Evolutionary conservation across 2,329 filamentous ascomycete species (phyloP), one percentile per base, ranked within the genome.

Genomic region (Diplodia sapinea): DNA sequence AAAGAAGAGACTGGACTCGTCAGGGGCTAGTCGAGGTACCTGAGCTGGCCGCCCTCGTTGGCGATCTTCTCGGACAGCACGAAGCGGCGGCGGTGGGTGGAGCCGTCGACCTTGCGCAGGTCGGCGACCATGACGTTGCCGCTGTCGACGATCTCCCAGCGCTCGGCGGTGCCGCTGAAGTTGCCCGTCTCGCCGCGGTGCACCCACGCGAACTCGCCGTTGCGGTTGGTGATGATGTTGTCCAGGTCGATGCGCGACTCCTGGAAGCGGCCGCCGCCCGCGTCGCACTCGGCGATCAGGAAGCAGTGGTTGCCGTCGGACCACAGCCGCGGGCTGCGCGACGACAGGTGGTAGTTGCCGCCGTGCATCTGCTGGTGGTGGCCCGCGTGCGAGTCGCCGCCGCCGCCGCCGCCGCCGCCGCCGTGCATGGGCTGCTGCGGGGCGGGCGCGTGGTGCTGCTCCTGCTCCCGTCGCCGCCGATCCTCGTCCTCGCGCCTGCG

Each of bases 351-450:
- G 62, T 54, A 65, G 62, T 65, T 65, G 50, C 62, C 62, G 4
- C 62, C 51, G 47, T 63, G 59, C 59, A 63, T 63, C 59, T 63
- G 52, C 43, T 63, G 40, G 59, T 63, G 59, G 31, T 61, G 57
- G 8, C 62, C 49, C 15, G 20, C 49, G 33, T 50, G 62, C 15
- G 50, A 54, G 31, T 29, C n/a, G n/a, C n/a, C n/a, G n/a, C n/a
- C n/a, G n/a, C n/a, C n/a, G n/a, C n/a, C 49, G 20, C n/a, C 20
- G 36, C 17, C 17, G n/a, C 17, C 49, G 33, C n/a, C 20, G 36
- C 17, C 17, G 29, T 26, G 29, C 5, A 49, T 23, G 31, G 31
- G 43, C 33, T 38, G 33, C 54, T 38, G 54, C 8, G 29, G 47
- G n/a, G 47, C 15, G 1, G 43, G 59, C n/a, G 49, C 50, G 9